A percentile compares a stretch with the other conserved stretches of the same genome.
Evolutionary conservation across 257 asterid species (phyloP).

Genomic region (Solanum clarkiae): DNA sequence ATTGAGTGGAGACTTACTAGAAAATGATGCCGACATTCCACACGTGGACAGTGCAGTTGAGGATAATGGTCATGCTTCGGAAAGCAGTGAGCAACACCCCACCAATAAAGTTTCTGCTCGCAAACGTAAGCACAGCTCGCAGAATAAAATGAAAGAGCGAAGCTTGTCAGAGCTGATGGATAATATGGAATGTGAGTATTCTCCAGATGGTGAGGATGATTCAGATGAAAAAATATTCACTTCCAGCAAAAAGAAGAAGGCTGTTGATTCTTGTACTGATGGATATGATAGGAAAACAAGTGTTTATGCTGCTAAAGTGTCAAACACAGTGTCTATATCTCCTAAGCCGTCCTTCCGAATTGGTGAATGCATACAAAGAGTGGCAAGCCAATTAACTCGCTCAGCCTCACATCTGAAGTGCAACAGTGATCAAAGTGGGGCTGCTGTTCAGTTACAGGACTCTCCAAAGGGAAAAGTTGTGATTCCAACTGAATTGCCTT

Average conservation of each 20-base stretch:
- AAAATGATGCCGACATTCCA: conserved; percentile 19
- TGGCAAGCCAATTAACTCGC: conserved; percentile 83
- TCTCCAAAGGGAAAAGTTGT: conserved; percentile 19
- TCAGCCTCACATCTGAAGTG: conserved; percentile 36
- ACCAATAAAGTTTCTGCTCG: conserved; percentile 10
- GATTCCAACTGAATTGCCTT: conserved; percentile 33
- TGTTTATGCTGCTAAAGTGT: conserved; percentile 43
- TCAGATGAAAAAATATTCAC: conserved; percentile 15
- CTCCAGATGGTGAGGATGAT: conserved; percentile 45
- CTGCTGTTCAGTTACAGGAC: conserved; percentile 26
- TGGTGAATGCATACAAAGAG: conserved; percentile 90
- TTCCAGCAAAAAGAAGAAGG: conserved; percentile 48
- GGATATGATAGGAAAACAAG: conserved; percentile 36
- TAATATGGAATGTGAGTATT: conserved; percentile 13
- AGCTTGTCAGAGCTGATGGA: conserved; percentile 53
- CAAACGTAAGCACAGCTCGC: conserved; percentile 31
- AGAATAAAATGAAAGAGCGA: conserved; percentile 51
- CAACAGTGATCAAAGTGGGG: conserved; percentile 16
- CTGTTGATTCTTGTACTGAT: conserved; percentile 33
- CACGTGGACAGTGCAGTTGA: conserved; percentile 10
- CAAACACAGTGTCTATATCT: conserved; percentile 23
- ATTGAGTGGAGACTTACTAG: conserved; percentile 36
- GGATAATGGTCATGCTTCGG: not conserved
- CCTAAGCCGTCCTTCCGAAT: conserved; percentile 80
- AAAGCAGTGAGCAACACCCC: conserved; percentile 1